Evolutionary conservation across 2,329 filamentous ascomycete species (phyloP).

Genomic region (Parastagonospora nodorum): DNA sequence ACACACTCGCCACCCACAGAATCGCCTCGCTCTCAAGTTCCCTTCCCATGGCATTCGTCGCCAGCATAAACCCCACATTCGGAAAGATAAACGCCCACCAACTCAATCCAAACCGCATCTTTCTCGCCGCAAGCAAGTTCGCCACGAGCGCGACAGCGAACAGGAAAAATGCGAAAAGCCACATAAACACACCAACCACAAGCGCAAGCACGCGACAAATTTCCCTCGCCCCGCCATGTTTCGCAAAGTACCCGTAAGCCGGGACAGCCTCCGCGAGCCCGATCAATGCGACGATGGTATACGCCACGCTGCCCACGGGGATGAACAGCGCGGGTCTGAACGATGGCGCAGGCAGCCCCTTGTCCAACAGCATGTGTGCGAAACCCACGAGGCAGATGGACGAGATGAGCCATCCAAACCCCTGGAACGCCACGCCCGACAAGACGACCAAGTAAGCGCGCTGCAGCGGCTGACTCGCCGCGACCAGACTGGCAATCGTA

Average conservation of each 20-base stretch:
- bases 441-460: constrained; percentile 65
- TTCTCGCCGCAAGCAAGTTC: constrained; percentile 14
- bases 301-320: constrained; percentile 71
- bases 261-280: constrained; percentile 64
- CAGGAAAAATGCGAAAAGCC: constrained; percentile 64
- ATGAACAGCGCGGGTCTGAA: constrained; percentile 73
- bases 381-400: constrained; percentile 72
- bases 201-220: constrained; percentile 50
- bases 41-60: constrained; percentile 41
- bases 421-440: constrained; percentile 70
- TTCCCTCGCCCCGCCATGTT: constrained; percentile 19
- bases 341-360: constrained; percentile 63
- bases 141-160: constrained; percentile 48
- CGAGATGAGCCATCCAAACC: constrained; percentile 68
- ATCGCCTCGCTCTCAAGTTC: constrained; percentile 40
- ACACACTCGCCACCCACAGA: constrained; percentile 46
- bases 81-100: constrained; percentile 64
- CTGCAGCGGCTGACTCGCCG: constrained; percentile 60
- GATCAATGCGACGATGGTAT: constrained; percentile 72
- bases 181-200: constrained; percentile 61
- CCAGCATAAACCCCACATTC: constrained; percentile 47
- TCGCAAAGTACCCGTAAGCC: constrained; percentile 27
- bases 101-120: constrained; percentile 57
- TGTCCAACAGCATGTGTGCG: constrained; percentile 68
- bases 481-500: constrained; percentile 69